Percentiles rank a stretch among this genome's conserved stretches.
These are phyloP conservation scores for Withania somnifera DNA, from an alignment of 305 asterid genomes.

Conservation along the genomic window DNA sequence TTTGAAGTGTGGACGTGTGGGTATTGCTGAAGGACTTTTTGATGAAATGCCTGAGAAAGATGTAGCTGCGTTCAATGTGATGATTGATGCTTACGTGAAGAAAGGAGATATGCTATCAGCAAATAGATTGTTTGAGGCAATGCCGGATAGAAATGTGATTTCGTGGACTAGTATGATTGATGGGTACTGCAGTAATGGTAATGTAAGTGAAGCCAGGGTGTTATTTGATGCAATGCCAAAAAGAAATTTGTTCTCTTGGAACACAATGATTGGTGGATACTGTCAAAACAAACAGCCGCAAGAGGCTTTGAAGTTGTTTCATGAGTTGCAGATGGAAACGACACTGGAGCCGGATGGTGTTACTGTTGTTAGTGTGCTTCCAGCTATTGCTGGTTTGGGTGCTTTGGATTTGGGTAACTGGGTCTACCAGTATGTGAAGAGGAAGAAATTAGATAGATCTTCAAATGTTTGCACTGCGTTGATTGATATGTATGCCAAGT, in stretches of 20 bases:
- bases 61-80: constrained; percentile 45
- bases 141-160: constrained; percentile 67
- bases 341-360: constrained; percentile 54
- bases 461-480: constrained; percentile 70
- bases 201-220: constrained; percentile 43
- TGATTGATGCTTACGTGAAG: constrained; percentile 75
- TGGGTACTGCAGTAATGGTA: constrained; percentile 59
- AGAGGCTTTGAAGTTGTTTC: constrained; percentile 55
- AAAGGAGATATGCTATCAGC: constrained; percentile 50
- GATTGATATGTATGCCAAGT: constrained; percentile 82
- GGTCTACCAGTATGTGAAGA: constrained; percentile 49
- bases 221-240: constrained; percentile 61
- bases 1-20: constrained; percentile 39
- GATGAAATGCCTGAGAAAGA: constrained; percentile 49
- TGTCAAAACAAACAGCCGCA: constrained; percentile 46
- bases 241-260: constrained; percentile 76
- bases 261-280: constrained; percentile 79
- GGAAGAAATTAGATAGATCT: constrained; percentile 46
- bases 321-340: constrained; percentile 32
- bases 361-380: constrained; percentile 65
- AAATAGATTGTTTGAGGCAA: constrained; percentile 42
- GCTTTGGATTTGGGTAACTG: constrained; percentile 71
- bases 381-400: constrained; percentile 85
- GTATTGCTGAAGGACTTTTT: constrained; percentile 29
- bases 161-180: constrained; percentile 88